Evolutionary conservation across 2,329 filamentous ascomycete species (phyloP), one percentile per base, ranked within the genome.

Genomic region (Magnaporthiopsis incrustans): DNA sequence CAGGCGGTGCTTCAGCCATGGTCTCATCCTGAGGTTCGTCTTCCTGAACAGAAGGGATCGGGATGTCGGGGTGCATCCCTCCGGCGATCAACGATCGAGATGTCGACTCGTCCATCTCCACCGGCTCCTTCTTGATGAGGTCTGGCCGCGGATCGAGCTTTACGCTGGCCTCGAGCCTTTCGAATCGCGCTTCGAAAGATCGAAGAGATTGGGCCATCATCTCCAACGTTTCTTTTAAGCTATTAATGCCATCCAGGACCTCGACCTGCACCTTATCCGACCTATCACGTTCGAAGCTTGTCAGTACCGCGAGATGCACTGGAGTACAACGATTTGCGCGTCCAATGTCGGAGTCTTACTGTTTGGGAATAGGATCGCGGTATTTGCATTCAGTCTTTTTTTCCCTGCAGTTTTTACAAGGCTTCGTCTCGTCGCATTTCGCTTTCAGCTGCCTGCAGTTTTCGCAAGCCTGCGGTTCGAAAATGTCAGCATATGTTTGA

Each of bases 361-460:
- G 94, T 72, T 96, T 95, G 22, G 92, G 92, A 27, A 92, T 90
- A 7, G 95, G 89, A 72, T 97, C 93, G 68, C 93, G 88, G 75
- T 97, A 98, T 75, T 91, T 88, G 78, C 91, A 99, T 63, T 87
- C 83, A 38, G 92, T 82, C 68, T 85, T 88, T 73, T 96, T 96
- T 69, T 98, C 93, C 70, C 89, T 89, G 74, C 95, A 99, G 70
- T 89, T 91, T 72, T 92, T 94, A 70, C 90, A 89, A 2, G 90
- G 92, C 68, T 89, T 87, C 14, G 88, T 87, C 78, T 97, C 92
- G 70, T 96, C 92, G 73, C 92, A 97, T 76, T 96, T 96, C 18
- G 92, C 92, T 76, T 96, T 97, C 56, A 94, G 83, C 66, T 90
- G 85, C 65, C 92, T 87, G 76, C 92, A 97, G 74, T 89, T 91